Base-by-base conservation (phyloP, 2,329 filamentous ascomycete genomes). In the Immersiporthe knoxdaviesiana region DNA sequence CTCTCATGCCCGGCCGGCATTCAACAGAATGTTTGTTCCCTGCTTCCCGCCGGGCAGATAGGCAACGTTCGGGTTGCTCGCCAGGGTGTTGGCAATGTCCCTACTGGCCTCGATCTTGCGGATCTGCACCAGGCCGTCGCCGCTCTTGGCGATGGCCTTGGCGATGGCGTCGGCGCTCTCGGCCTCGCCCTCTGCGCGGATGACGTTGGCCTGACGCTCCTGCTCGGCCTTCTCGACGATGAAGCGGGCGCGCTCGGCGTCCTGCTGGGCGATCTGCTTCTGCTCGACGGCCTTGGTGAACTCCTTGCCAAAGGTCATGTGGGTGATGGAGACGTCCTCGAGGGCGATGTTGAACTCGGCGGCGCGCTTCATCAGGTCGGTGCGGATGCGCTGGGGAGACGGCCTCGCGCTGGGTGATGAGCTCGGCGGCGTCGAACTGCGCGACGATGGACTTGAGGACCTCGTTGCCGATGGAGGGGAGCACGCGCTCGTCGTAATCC, bases 181-280 rank as follows among this genome's bases (percentile, higher is more conserved):
- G 74, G 95, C 95, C 83, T 99, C 96, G 79, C 96, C 96, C 87
- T 99, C 96, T 65, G 96, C 96, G 68, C 96, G 90, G 81, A 99
- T 99, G 77, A 99, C 96, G 83, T 96, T 98, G 75, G 96, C 96
- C 84, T 99, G 96, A 77, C 96, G 88, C 85, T 99, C 96, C 85
- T 99, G 96, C 88, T 99, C 96, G 71, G 96, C 96, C 81, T 93
- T 93, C 88, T 99, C 96, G 80, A 99, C 96, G 75, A 99, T 97
- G 85, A 99, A 99, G 74, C 96, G 89, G 63, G 96, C 96, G 74
- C 96, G 89, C 87, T 99, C 96, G 73, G 96, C 96, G 79, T 99
- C 96, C 83, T 99, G 96, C 84, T 99, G 96, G 68, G 96, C 96
- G 81, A 99, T 99, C 87, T 99, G 96, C 90, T 99, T 99, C 89